Evolutionary conservation across 192 early-diverging fungal species (phyloP).

Genomic region (Coemansia sp.): DNA sequence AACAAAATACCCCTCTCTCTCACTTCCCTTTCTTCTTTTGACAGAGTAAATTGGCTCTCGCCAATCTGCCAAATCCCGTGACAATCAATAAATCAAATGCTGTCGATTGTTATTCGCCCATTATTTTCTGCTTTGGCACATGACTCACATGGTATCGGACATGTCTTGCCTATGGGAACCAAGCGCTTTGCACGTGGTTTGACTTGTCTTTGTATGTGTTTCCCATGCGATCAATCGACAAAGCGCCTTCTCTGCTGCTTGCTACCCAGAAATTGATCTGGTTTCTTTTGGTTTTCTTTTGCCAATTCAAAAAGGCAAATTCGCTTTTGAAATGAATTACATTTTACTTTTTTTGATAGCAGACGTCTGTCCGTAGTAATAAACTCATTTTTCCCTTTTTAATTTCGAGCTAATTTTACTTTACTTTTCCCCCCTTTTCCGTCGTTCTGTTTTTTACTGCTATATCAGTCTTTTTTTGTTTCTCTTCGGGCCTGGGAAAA

Average conservation of each 20-base stretch:
- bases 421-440: neutral
- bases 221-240: too few species aligned
- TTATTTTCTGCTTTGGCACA: too few species aligned
- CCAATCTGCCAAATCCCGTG: neutral
- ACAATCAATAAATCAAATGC: neutral
- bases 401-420: too few species aligned
- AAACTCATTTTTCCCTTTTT: too few species aligned
- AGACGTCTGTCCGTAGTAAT: too few species aligned
- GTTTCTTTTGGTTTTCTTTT: neutral
- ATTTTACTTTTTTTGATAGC: too few species aligned
- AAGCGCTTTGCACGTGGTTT: neutral
- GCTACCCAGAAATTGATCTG: too few species aligned
- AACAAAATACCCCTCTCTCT: neutral
- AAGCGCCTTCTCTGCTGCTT: too few species aligned
- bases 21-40: neutral
- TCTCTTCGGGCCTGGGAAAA: neutral
- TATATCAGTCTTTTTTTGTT: neutral
- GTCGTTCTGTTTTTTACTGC: neutral
- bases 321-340: neutral
- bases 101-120: neutral
- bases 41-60: neutral
- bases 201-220: too few species aligned
- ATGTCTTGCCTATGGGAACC: neutral
- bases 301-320: neutral
- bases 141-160: neutral